Evolutionary conservation across 495 filamentous ascomycete species (phyloP).

Genomic region (Penicillium parvum): DNA sequence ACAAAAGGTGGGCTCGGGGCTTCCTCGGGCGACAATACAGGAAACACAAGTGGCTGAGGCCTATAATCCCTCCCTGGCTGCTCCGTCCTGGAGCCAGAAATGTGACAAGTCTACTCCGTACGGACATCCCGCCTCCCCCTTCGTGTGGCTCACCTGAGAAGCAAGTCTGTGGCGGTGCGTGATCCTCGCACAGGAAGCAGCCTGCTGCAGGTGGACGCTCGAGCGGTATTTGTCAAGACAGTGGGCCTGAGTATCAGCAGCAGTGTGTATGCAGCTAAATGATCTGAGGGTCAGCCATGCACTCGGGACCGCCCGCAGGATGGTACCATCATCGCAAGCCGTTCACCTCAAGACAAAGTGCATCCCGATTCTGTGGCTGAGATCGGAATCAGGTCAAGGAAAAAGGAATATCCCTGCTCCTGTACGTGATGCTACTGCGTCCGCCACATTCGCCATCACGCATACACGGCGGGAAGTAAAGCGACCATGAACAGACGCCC

Average conservation of each 20-base stretch:
- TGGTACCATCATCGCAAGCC: slow-evolving; percentile 4
- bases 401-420: neutral
- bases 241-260: neutral
- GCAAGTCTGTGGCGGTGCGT: slow-evolving; percentile 18
- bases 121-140: neutral
- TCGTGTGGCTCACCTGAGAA: slow-evolving; percentile 18
- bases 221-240: slow-evolving; percentile 17
- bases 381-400: slow-evolving; percentile 17
- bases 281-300: slow-evolving; percentile 4
- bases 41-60: too few species aligned
- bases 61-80: too few species aligned
- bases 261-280: neutral
- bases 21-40: too few species aligned
- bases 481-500: neutral
- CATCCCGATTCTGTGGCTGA: slow-evolving; percentile 19
- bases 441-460: slow-evolving; percentile 20
- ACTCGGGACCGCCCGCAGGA: slow-evolving; percentile 11
- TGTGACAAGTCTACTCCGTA: slow-evolving; percentile 16
- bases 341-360: slow-evolving; percentile 7
- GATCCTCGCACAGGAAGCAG: slow-evolving; percentile 1
- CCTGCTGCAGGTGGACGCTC: neutral
- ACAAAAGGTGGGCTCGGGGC: too few species aligned
- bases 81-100: too few species aligned
- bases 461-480: slow-evolving; percentile 2
- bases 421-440: slow-evolving; percentile 20